Conservation (phyloP, 2,329 filamentous ascomycete genomes). For the Pezicula radicicola region DNA sequence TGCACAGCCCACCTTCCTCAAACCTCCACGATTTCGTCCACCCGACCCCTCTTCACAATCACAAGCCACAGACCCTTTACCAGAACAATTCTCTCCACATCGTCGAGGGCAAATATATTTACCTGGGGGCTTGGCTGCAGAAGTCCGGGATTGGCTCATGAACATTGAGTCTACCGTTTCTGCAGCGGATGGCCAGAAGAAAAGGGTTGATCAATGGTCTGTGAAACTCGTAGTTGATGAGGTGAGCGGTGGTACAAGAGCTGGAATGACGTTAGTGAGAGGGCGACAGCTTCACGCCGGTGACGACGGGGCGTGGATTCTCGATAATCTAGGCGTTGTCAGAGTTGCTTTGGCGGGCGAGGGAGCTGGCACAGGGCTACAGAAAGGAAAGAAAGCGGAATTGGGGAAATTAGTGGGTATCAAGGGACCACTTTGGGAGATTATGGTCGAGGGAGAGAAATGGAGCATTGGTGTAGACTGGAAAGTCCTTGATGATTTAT, state of each 20-base stretch:
- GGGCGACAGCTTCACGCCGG: constrained; percentile 17
- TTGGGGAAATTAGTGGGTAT: constrained; percentile 24
- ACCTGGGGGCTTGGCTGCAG: constrained; percentile 44
- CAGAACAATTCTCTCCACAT: constrained; percentile 51
- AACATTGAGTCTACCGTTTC: constrained; percentile 30
- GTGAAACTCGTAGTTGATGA: constrained; percentile 25
- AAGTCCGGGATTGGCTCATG: constrained; percentile 47
- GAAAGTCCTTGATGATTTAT: constrained; percentile 20
- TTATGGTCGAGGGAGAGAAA: constrained; percentile 24
- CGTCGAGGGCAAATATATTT: constrained; percentile 46
- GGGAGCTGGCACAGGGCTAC: constrained; percentile 17
- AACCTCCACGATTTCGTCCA: constrained; percentile 28
- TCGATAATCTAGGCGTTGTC: constrained; percentile 13
- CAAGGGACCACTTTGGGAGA: constrained; percentile 30
- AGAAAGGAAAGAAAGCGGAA: constrained; percentile 20
- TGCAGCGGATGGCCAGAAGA: constrained; percentile 2
- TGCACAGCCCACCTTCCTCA: constrained; percentile 20
- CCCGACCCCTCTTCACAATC: constrained; percentile 16
- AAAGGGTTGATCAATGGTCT: constrained; percentile 23
- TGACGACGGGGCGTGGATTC: constrained; percentile 8
- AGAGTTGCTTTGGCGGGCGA: constrained; percentile 29
- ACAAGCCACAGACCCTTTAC: constrained; percentile 33
- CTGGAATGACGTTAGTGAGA: constrained; percentile 25
- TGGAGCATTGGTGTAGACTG: constrained; percentile 32
- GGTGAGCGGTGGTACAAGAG: constrained; percentile 15